Percentiles rank a stretch among this genome's conserved stretches.
phyloP scores from a whole-genome alignment of 768 basidiomycete species.

The Infundibulicybe gibba region DNA sequence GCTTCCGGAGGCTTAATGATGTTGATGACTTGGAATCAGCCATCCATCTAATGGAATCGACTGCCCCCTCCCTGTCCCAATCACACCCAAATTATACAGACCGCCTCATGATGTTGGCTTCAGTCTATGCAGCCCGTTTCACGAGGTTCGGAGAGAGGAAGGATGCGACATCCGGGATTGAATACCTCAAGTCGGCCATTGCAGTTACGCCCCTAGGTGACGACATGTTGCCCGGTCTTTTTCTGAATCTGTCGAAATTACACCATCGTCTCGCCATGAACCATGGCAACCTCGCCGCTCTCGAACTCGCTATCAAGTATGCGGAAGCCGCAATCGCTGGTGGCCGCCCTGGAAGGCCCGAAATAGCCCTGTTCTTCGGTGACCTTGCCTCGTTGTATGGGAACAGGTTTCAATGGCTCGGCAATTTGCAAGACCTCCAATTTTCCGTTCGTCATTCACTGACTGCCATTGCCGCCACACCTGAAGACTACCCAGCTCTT shows the following conservation, averaged over 20 bases:
- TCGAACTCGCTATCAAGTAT: slow-evolving; percentile 3
- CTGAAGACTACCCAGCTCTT: not conserved
- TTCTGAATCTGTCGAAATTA: not conserved
- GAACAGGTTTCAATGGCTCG: slow-evolving; percentile 1
- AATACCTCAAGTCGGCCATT: not conserved
- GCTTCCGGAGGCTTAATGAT: not conserved
- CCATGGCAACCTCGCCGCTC: not conserved
- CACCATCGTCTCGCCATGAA: not conserved
- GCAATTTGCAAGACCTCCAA: not conserved
- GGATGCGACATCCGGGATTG: slow-evolving; percentile 3
- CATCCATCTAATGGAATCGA: not conserved
- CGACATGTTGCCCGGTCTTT: slow-evolving; percentile 1
- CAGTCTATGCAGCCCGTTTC: not conserved
- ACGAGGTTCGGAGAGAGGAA: not conserved
- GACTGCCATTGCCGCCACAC: slow-evolving; percentile 1
- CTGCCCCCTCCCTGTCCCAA: not conserved
- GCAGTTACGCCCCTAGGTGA: slow-evolving; percentile 1
- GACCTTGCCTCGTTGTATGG: slow-evolving; percentile 1
- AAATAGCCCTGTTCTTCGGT: not conserved
- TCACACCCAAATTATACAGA: not conserved
- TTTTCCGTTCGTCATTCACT: not conserved
- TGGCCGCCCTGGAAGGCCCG: not conserved
- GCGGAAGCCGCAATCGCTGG: slow-evolving; percentile 1
- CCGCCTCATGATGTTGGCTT: slow-evolving; percentile 1
- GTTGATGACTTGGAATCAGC: slow-evolving; percentile 1